Percentiles rank a stretch among this genome's conserved stretches.
Evolutionary conservation across 1,139 yeast species (phyloP).

Genomic region (Kazachstania sp.): DNA sequence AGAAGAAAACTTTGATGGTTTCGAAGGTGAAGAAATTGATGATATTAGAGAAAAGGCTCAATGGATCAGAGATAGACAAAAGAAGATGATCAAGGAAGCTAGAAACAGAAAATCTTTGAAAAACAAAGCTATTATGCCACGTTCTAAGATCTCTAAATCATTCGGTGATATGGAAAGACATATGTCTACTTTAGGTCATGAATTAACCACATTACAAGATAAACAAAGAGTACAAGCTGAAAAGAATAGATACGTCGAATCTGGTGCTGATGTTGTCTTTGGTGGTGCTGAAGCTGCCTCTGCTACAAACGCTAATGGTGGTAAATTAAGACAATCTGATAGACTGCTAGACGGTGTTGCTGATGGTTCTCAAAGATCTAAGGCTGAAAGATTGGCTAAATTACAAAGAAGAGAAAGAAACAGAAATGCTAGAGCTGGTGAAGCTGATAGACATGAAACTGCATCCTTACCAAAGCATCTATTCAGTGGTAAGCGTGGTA

Average conservation of each 20-base stretch:
- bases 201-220: conserved; percentile 53
- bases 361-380: conserved; percentile 72
- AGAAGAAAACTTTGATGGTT: conserved; percentile 69
- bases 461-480: conserved; percentile 87
- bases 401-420: conserved; percentile 90
- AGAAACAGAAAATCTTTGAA: conserved; percentile 80
- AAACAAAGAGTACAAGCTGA: conserved; percentile 38
- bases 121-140: conserved; percentile 87
- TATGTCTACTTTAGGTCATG: conserved; percentile 85
- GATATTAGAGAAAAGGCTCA: conserved; percentile 80
- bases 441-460: conserved; percentile 85
- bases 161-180: conserved; percentile 78
- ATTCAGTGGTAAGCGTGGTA: conserved; percentile 93
- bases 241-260: conserved; percentile 38
- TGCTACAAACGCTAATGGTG: conserved; percentile 29
- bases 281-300: conserved; percentile 36
- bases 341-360: conserved; percentile 80
- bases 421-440: conserved; percentile 88
- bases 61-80: conserved; percentile 94
- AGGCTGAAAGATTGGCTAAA: conserved; percentile 82
- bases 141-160: conserved; percentile 75
- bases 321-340: conserved; percentile 58
- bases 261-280: conserved; percentile 70
- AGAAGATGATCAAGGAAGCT: conserved; percentile 83
- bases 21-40: conserved; percentile 55